phyloP scores from a whole-genome alignment of 2,329 filamentous ascomycete genomes.

The Trichophyton benhamiae region DNA sequence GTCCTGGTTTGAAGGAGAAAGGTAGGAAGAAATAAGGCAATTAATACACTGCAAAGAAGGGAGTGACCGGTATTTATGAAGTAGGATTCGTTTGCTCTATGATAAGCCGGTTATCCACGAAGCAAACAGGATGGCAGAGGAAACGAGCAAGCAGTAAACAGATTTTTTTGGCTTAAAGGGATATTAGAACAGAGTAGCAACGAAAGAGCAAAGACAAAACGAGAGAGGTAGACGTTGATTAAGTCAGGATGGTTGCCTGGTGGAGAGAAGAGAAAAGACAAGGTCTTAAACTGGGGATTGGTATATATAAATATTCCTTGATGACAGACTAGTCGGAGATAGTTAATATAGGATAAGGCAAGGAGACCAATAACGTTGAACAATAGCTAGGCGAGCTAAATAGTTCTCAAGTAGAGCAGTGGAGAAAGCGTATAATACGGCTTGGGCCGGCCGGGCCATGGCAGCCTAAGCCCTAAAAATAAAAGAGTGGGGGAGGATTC shows the following conservation, averaged over 20 bases:
- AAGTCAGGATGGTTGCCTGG: not conserved
- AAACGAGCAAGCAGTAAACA: not conserved
- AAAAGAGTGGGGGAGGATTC: not conserved
- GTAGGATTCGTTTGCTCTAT: constrained; percentile 8
- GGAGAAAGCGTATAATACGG: not conserved
- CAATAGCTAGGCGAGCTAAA: not conserved
- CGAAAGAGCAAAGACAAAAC: not conserved
- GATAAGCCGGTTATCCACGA: constrained; percentile 4
- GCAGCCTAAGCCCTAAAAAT: constrained; percentile 2
- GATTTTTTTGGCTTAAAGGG: not conserved
- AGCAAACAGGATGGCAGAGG: constrained; percentile 1
- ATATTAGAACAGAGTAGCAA: not conserved
- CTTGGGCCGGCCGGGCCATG: constrained; percentile 1
- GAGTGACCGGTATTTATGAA: not conserved
- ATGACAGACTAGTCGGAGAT: not conserved
- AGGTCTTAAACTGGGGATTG: not conserved
- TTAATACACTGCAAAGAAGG: not conserved
- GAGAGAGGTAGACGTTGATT: not conserved
- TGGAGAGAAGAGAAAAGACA: not conserved
- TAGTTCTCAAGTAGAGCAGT: not conserved
- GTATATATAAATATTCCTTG: not conserved
- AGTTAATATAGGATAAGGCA: not conserved
- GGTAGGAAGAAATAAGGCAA: constrained; percentile 6
- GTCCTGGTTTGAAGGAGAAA: not conserved
- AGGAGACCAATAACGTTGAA: not conserved